Percentiles rank a stretch among this genome's conserved stretches.
Conservation (phyloP, 1,284 basidiomycete genomes). For the Ceratobasidium sp. region DNA sequence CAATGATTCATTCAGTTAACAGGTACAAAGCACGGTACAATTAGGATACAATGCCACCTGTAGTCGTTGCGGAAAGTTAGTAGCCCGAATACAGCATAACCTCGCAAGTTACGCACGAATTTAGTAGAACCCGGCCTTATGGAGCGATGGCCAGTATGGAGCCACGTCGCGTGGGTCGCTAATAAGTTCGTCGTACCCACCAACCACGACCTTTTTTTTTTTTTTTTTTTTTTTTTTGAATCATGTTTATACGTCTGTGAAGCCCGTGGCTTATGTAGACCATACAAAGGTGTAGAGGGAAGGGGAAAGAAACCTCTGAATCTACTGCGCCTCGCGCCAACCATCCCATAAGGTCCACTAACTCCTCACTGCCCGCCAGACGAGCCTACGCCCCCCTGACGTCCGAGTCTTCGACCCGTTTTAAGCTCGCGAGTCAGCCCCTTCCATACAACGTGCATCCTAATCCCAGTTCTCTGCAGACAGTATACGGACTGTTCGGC, state of each 20-base stretch:
- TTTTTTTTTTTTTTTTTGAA: too few species aligned
- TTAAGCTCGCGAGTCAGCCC: background rate
- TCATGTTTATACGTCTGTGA: too few species aligned
- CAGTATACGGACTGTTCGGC: background rate
- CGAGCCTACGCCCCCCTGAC: too few species aligned
- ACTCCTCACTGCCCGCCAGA: too few species aligned
- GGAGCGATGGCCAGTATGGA: slow-evolving; percentile 15
- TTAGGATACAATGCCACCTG: background rate
- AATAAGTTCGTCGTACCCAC: slow-evolving; percentile 3
- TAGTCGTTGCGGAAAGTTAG: background rate
- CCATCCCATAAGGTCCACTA: too few species aligned
- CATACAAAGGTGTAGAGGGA: too few species aligned
- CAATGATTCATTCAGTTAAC: slow-evolving; percentile 3
- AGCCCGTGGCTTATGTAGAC: too few species aligned
- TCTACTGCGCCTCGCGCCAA: too few species aligned
- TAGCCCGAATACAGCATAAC: background rate
- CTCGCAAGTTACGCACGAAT: background rate
- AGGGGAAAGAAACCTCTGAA: too few species aligned
- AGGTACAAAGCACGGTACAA: background rate
- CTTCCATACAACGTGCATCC: background rate
- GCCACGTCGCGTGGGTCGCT: slow-evolving; percentile 8
- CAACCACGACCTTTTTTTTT: background rate
- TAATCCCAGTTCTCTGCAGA: background rate
- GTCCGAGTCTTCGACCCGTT: too few species aligned
- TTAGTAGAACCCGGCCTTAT: slow-evolving; percentile 36